phyloP scores from a whole-genome alignment of 148 eudicot genomes.

The Camellia sinensis region DNA sequence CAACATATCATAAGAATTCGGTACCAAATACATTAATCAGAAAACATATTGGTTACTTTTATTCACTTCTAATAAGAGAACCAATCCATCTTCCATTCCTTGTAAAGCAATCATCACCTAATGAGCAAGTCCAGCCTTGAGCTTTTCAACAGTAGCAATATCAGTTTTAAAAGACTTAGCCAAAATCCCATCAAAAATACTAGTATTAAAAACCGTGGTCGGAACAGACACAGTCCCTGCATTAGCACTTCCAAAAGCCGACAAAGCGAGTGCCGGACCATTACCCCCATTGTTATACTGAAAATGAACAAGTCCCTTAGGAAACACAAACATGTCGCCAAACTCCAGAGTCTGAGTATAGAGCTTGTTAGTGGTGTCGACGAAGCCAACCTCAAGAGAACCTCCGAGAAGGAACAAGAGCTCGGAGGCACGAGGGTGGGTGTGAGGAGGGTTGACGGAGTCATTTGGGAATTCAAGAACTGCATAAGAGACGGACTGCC shows the following conservation, averaged over 20 bases:
- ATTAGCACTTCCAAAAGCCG: slow-evolving; percentile 6
- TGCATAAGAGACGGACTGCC: slow-evolving; percentile 29
- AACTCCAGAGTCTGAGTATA: neutral
- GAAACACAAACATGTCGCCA: slow-evolving; percentile 4
- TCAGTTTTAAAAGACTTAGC: slow-evolving; percentile 9
- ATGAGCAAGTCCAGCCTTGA: neutral
- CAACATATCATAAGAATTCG: too few species aligned
- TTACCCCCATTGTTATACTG: neutral
- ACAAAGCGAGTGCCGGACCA: neutral
- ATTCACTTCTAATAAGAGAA: too few species aligned
- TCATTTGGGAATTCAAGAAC: slow-evolving; percentile 19
- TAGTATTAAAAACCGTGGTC: neutral
- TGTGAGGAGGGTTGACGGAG: slow-evolving; percentile 28
- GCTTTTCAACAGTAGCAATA: neutral
- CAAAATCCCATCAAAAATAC: neutral
- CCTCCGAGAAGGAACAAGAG: slow-evolving; percentile 14
- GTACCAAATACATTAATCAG: too few species aligned
- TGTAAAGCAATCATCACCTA: too few species aligned
- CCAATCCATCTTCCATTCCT: too few species aligned
- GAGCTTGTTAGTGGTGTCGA: neutral
- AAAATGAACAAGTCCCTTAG: neutral
- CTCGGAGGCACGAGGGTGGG: slow-evolving; percentile 28
- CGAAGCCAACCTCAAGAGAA: slow-evolving; percentile 7
- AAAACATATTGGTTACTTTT: too few species aligned
- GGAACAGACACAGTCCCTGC: slow-evolving; percentile 4